Evolutionary conservation across 1,284 basidiomycete genomes (phyloP), one percentile per base, ranked within the genome.

Genomic region (Golubevia sp.): DNA sequence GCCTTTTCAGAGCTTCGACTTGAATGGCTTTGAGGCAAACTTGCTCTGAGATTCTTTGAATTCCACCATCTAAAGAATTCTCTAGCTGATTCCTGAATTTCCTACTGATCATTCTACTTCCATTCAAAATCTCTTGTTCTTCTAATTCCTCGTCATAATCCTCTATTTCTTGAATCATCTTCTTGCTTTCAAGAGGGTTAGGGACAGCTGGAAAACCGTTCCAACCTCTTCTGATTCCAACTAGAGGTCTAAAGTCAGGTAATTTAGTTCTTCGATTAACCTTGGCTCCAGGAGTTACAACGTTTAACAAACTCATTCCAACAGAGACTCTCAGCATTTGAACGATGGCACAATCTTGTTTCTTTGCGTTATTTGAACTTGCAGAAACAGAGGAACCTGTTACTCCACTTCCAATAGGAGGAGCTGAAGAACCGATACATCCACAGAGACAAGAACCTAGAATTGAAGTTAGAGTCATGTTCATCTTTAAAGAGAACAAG

Each of bases 291-390:
- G 70, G 68, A 58, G 72, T 72, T n/a, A 63, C 59, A 34, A 80
- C 75, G 56, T 78, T 77, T 53, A 79, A 65, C 23, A 81, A 66
- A 15, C 71, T 66, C 79, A 81, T 81, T 26, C 79, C 79, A 57
- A 79, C 74, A 7, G 77, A 72, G 0, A 81, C 65, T 4, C 78
- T 69, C n/a, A 81, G 64, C 79, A 82, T 82, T 63, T 82, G 79
- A 11, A 71, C 75, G 18, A 82, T 70, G n/a, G 79, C 77, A 49
- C 79, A 82, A 58, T 82, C 76, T 59, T 81, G 79, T 54, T 74
- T 73, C 49, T 74, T 67, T 24, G 66, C 68, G 21, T 76, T 76
- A 59, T 71, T 71, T 44, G 76, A 64, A 56, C 74, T 74, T 23
- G 78, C 74, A 15, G 73, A 72, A 25, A 65, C 69, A 3, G 71